A percentile compares a stretch with the other conserved stretches of the same genome.
These are phyloP conservation scores for Mariannaea elegans DNA, from an alignment of 2,329 filamentous ascomycete species.

Conservation along the genomic window DNA sequence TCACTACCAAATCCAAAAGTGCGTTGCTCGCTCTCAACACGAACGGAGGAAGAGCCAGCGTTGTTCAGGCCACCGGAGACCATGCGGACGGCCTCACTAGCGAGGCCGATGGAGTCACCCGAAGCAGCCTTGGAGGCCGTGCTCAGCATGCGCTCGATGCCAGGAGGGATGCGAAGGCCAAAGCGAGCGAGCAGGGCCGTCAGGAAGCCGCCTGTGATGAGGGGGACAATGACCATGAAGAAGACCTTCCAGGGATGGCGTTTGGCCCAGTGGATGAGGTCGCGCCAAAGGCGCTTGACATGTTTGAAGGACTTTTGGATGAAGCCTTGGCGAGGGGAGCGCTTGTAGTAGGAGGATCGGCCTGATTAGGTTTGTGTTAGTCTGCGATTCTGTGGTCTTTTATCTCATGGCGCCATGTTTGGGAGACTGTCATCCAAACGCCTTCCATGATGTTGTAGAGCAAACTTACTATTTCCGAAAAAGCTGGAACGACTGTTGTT, in stretches of 20 bases:
- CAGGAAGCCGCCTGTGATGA: conserved; percentile 84
- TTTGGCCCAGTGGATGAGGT: conserved; percentile 83
- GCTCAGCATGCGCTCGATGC: conserved; percentile 67
- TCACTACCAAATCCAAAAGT: conserved; percentile 47
- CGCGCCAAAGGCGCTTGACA: conserved; percentile 80
- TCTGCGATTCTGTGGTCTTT: too few species aligned
- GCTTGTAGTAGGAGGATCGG: conserved; percentile 76
- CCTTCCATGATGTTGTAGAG: too few species aligned
- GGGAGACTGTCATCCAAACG: too few species aligned
- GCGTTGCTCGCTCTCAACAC: conserved; percentile 45
- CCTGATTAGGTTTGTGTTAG: conserved; percentile 41
- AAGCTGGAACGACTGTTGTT: conserved; percentile 56
- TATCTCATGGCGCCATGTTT: too few species aligned
- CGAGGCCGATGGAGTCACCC: conserved; percentile 58
- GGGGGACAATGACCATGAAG: conserved; percentile 84
- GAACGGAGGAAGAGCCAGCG: conserved; percentile 29
- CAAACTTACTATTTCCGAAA: conserved; percentile 53
- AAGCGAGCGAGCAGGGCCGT: conserved; percentile 80
- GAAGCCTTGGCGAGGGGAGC: conserved; percentile 83
- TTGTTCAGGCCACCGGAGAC: conserved; percentile 50
- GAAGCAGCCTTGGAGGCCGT: conserved; percentile 58
- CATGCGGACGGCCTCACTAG: conserved; percentile 65
- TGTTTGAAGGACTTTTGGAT: conserved; percentile 77
- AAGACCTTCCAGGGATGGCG: conserved; percentile 89
- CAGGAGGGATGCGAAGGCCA: conserved; percentile 77